Base-by-base conservation (phyloP, 805 yeast genomes). In the Candida golubevii region DNA sequence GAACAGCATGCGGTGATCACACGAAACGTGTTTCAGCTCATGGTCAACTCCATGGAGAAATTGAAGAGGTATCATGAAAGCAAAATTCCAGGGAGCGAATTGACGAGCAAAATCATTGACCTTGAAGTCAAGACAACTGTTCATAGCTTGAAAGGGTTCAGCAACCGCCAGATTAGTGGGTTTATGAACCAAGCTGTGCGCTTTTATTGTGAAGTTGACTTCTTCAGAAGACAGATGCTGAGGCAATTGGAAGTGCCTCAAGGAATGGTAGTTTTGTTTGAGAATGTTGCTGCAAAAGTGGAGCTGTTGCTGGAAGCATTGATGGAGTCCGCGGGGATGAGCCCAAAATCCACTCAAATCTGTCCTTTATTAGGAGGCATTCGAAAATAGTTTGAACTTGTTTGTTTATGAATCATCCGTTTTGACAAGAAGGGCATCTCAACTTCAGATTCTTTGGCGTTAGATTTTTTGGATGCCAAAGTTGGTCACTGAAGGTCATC, bases 11-110 rank as follows among this genome's bases (percentile, higher is more conserved):
- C 32, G 14, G 9, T n/a, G 1, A 32, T 15, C 26, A 32, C 38
- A 8, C 38, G 38, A 9, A 33, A 35, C 3, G 7, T 29, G 23
- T 40, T 15, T 23, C 38, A 40, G 29, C 11, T 23, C 6, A 26
- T 36, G 39, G 40, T 36, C 7, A 36, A 36, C 11, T 31, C 40
- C 8, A 18, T 30, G 8, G 45, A 41, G 6, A 36, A 37, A 26
- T 29, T 41, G 34, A 33, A 36, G 10, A 33, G 40, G 18, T 41
- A 36, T 18, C n/a, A 11, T 14, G 12, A 7, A 13, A 27, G 33
- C 28, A 14, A 10, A 7, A 8, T 27, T 10, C 37, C 33, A 3
- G 45, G 45, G n/a, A 27, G 28, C 37, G 34, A 26, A 4, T 4
- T 23, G 10, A 23, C 36, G 3, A 33, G 27, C 33, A n/a, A 27